Evolutionary conservation across 2,329 filamentous ascomycete species (phyloP).

Genomic region (Colletotrichum sojae): DNA sequence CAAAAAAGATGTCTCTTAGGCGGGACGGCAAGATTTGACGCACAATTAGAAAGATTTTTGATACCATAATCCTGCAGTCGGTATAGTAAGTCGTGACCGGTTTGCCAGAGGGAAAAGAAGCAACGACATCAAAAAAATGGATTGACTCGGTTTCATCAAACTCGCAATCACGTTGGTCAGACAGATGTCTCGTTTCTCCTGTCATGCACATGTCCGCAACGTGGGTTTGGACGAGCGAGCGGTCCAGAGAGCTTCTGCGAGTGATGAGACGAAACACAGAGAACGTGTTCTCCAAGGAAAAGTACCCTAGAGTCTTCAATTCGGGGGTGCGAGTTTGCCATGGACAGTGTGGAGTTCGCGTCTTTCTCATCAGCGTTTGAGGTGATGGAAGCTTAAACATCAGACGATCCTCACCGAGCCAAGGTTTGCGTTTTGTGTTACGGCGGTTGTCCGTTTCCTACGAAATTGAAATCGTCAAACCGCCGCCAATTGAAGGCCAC

Average conservation of each 20-base stretch:
- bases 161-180: constrained; percentile 28
- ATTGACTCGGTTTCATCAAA: constrained; percentile 28
- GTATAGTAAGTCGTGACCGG: constrained; percentile 11
- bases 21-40: neutral
- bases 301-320: neutral
- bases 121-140: constrained; percentile 5
- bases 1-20: constrained; percentile 4
- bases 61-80: constrained; percentile 32
- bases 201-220: constrained; percentile 24
- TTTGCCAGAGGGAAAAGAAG: neutral
- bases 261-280: constrained; percentile 40
- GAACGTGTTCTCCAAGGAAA: constrained; percentile 1
- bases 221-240: constrained; percentile 37
- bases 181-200: constrained; percentile 35
- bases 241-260: constrained; percentile 25
- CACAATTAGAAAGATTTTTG: constrained; percentile 23
- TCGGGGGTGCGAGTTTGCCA: neutral
- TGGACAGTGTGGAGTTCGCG: constrained; percentile 18
- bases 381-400: constrained; percentile 40
- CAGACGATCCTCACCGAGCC: constrained; percentile 32
- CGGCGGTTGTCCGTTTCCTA: constrained; percentile 22
- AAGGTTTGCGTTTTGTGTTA: constrained; percentile 26
- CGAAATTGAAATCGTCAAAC: neutral
- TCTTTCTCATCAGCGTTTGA: constrained; percentile 39
- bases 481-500: constrained; percentile 10